Evolutionary conservation across 2,329 filamentous ascomycete species (phyloP).

Genomic region (Hypoxylon sp.): DNA sequence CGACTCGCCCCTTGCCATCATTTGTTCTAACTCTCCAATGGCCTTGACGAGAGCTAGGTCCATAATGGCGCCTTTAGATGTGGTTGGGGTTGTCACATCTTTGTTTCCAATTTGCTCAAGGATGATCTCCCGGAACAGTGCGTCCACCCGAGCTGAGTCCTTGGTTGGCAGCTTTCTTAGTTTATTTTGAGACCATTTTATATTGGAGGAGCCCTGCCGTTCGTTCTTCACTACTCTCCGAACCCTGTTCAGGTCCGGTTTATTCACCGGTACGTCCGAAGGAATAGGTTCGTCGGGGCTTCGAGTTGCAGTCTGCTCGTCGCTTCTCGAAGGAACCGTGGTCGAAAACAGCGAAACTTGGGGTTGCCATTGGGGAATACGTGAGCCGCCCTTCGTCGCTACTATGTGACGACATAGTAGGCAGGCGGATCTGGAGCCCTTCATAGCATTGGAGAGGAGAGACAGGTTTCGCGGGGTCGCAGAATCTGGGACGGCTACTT

Average conservation of each 20-base stretch:
- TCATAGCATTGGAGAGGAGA: slow-evolving; percentile 49
- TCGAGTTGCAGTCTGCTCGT: slow-evolving; percentile 14
- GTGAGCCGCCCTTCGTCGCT: slow-evolving; percentile 42
- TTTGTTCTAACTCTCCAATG: slow-evolving; percentile 50
- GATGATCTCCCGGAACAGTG: slow-evolving; percentile 52
- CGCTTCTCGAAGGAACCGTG: slow-evolving; percentile 28
- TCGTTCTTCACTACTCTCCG: slow-evolving; percentile 18
- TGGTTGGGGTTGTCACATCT: slow-evolving; percentile 6
- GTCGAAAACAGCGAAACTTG: slow-evolving; percentile 45
- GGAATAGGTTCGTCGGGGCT: background rate
- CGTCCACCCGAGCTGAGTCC: slow-evolving; percentile 43
- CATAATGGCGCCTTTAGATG: background rate
- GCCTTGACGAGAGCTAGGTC: slow-evolving; percentile 47
- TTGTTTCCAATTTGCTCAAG: slow-evolving; percentile 41
- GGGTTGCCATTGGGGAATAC: slow-evolving; percentile 43
- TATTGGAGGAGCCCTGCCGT: slow-evolving; percentile 4
- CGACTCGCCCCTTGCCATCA: slow-evolving; percentile 53
- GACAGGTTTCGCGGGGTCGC: slow-evolving; percentile 16
- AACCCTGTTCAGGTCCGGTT: slow-evolving; percentile 5
- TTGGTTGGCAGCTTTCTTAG: slow-evolving; percentile 14
- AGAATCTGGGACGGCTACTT: background rate
- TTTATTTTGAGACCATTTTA: slow-evolving; percentile 19
- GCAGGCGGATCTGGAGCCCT: slow-evolving; percentile 49
- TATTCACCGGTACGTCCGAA: background rate
- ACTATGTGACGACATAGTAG: slow-evolving; percentile 53